Base-by-base conservation (phyloP, 345 rosid genomes). In the Eucalyptus caleyi region DNA sequence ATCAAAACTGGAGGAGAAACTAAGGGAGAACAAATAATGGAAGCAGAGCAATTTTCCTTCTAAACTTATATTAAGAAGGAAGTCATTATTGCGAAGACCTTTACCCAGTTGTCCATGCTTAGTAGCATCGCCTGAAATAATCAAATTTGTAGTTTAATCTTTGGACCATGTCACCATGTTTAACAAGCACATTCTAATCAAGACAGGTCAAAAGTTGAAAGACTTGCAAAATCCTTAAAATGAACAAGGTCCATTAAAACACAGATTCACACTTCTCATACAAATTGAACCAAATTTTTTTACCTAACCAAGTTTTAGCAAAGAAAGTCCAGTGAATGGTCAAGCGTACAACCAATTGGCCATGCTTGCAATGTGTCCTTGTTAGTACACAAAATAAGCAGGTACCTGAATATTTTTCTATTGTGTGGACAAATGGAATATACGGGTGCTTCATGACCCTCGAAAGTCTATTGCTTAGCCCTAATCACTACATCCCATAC, bases 401-500 rank as follows among this genome's bases (percentile, higher is more conserved):
- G 37, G 37, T 34, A 34, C 37, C 37, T 34, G 37, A 34, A 34
- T 34, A 34, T 34, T 34, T 34, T 34, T 42, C 0, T 42, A 2
- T 42, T 42, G 44, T 42, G 44, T 42, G 44, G 44, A 42, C 2
- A 42, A 42, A 42, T 42, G n/a, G 94, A 92, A 86, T 92, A 92
- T 2, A 92, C 88, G 50, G 88, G 92, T 69, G 93, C 91, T 56
- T 92, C 91, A 86, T 93, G 94, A 40, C 94, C 94, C 87, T 91
- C 91, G 26, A 92, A 91, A 34, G 85, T 87, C 37, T 82, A 86
- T 44, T 67, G 32, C 3, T 87, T 89, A n/a, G 67, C 81, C 53
- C 92, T 93, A n/a, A 60, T 92, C 26, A 49, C 67, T 26, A 82
- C 88, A 92, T 93, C 92, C 94, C 93, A 91, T 16, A 92, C 94